These are phyloP conservation scores for Hericium coralloides DNA, from an alignment of 768 basidiomycete genomes.

Conservation along the genomic window DNA sequence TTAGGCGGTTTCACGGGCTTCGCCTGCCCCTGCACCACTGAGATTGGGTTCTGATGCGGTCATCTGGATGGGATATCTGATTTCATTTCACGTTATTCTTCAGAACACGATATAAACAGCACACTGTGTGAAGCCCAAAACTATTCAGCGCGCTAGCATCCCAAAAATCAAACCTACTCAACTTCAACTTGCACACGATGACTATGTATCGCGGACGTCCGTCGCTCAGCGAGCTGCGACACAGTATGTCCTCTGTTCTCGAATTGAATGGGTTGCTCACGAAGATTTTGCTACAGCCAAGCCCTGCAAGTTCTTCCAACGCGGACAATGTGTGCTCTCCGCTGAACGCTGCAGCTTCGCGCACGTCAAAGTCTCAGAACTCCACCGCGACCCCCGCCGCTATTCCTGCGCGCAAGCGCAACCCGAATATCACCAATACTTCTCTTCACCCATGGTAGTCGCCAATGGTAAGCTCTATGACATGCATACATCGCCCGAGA, in stretches of 20 bases:
- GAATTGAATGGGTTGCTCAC: not conserved
- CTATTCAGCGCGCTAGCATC: too few species aligned
- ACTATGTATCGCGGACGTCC: not conserved
- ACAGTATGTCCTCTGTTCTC: conserved; percentile 2
- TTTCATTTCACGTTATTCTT: conserved; percentile 13
- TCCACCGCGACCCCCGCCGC: not conserved
- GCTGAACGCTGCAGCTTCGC: conserved; percentile 14
- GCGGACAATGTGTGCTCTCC: conserved; percentile 9
- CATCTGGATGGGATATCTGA: conserved; percentile 5
- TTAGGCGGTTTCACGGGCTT: not conserved
- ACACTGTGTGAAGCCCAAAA: not conserved
- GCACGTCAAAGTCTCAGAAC: conserved; percentile 8
- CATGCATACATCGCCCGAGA: too few species aligned
- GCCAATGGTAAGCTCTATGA: not conserved
- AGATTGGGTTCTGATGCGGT: conserved; percentile 3
- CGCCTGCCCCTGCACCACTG: conserved; percentile 1
- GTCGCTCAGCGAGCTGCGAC: conserved; percentile 4
- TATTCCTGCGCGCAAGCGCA: too few species aligned
- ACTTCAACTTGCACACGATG: not conserved
- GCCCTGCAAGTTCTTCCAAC: conserved; percentile 13
- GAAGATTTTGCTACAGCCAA: conserved; percentile 3
- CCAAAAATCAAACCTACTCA: too few species aligned
- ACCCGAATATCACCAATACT: too few species aligned
- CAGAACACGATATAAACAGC: conserved; percentile 9
- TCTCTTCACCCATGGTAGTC: too few species aligned